Percentiles rank a stretch among this genome's conserved stretches.
phyloP scores from a whole-genome alignment of 2,329 filamentous ascomycete species.

The Tolypocladium nubicola region DNA sequence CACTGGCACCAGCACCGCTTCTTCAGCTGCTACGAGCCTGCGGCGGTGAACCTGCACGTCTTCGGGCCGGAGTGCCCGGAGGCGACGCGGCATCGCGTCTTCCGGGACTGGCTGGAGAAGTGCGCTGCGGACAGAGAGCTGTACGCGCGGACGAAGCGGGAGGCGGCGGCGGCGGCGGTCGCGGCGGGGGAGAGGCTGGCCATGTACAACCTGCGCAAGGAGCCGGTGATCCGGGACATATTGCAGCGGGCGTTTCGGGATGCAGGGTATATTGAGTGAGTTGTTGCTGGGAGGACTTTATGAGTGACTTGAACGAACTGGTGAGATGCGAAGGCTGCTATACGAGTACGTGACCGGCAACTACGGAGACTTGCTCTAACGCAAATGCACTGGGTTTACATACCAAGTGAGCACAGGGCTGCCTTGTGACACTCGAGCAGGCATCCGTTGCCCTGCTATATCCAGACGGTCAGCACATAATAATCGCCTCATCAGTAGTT shows the following conservation, averaged over 20 bases:
- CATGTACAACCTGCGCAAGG: constrained; percentile 31
- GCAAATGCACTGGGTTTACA: too few species aligned
- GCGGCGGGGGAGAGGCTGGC: constrained; percentile 18
- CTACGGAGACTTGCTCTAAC: too few species aligned
- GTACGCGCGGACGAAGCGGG: constrained; percentile 28
- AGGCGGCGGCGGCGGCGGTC: constrained; percentile 18
- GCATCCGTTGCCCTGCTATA: too few species aligned
- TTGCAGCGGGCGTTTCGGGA: constrained; percentile 11
- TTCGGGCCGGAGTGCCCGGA: constrained; percentile 32
- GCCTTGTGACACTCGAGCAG: too few species aligned
- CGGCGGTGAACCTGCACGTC: constrained; percentile 35
- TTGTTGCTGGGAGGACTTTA: too few species aligned
- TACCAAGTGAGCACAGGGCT: too few species aligned
- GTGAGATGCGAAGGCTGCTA: too few species aligned
- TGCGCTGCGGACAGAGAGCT: constrained; percentile 24
- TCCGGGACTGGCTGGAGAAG: constrained; percentile 29
- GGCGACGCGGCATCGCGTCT: constrained; percentile 26
- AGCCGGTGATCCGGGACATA: constrained; percentile 26
- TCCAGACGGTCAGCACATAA: too few species aligned
- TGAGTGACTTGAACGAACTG: too few species aligned
- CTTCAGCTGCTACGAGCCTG: constrained; percentile 24
- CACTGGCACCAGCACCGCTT: constrained; percentile 37
- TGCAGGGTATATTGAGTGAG: constrained; percentile 1
- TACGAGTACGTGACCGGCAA: too few species aligned
- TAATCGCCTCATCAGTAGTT: too few species aligned